phyloP scores from a whole-genome alignment of 495 filamentous ascomycete genomes.

The Margaritispora aquatica region DNA sequence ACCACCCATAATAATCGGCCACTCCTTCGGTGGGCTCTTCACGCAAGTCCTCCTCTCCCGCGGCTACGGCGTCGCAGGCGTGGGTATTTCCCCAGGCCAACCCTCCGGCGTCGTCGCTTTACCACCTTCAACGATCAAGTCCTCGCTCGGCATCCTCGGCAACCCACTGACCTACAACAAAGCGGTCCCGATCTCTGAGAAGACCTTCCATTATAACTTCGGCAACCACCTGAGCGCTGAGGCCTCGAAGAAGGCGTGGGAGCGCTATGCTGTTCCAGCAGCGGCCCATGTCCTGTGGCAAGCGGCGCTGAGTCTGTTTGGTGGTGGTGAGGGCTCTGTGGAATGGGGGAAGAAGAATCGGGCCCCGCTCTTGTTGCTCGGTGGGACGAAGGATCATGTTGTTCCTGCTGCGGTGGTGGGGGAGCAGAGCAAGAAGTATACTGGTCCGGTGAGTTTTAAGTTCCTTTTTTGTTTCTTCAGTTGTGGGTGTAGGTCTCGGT shows the following conservation, averaged over 20 bases:
- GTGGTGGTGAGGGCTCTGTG: constrained; percentile 7
- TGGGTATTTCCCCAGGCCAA: constrained; percentile 16
- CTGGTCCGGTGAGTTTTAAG: neutral
- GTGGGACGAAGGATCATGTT: constrained; percentile 53
- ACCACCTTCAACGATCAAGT: constrained; percentile 12
- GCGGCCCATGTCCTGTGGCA: constrained; percentile 22
- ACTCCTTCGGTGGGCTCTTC: constrained; percentile 22
- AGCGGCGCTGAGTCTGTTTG: constrained; percentile 1
- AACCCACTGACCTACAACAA: constrained; percentile 18
- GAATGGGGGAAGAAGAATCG: constrained; percentile 11
- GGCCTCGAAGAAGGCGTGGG: constrained; percentile 16
- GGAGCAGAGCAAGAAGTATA: constrained; percentile 15
- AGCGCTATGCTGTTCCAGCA: constrained; percentile 16
- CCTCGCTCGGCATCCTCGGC: constrained; percentile 7
- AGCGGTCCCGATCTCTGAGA: constrained; percentile 19
- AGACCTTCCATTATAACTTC: constrained; percentile 20
- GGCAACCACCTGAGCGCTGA: constrained; percentile 13
- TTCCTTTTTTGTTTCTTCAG: too few relatives aligned
- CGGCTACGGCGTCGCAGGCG: constrained; percentile 14
- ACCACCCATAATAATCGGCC: constrained; percentile 22
- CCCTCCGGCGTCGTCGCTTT: constrained; percentile 16
- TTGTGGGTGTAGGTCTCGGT: too few relatives aligned
- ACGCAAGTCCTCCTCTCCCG: constrained; percentile 15
- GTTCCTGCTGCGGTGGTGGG: constrained; percentile 45
- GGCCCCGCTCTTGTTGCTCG: constrained; percentile 48